A percentile compares a stretch with the other conserved stretches of the same genome.
Conservation (phyloP, 495 filamentous ascomycete species). For the Neurospora sp. region DNA sequence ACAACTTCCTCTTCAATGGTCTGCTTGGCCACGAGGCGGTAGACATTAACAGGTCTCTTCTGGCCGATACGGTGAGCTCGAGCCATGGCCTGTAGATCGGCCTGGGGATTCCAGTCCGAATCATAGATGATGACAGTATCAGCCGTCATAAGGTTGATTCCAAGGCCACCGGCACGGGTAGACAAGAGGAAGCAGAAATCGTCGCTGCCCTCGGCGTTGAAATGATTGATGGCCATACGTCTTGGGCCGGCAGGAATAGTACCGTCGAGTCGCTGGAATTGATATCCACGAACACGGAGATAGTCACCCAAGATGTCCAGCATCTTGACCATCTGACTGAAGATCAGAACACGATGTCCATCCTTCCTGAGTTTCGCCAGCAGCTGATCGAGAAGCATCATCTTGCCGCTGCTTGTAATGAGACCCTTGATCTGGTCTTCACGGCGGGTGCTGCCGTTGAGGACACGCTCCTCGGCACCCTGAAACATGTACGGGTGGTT, state of each 20-base stretch:
- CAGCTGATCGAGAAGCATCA: conserved; percentile 95
- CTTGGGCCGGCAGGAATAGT: conserved; percentile 80
- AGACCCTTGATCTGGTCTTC: conserved; percentile 84
- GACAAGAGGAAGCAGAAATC: conserved; percentile 97
- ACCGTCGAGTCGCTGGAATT: conserved; percentile 89
- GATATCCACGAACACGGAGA: conserved; percentile 75
- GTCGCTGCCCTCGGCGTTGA: conserved; percentile 85
- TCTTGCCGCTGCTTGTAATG: conserved; percentile 95
- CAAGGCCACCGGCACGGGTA: conserved; percentile 88
- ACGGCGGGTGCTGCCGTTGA: conserved; percentile 62
- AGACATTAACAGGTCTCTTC: conserved; percentile 89
- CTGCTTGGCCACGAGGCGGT: conserved; percentile 90
- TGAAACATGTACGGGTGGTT: conserved; percentile 98
- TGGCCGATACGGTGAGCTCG: conserved; percentile 96
- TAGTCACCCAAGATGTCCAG: conserved; percentile 93
- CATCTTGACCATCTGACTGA: conserved; percentile 99
- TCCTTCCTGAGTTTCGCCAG: conserved; percentile 84
- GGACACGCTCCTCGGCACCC: conserved; percentile 77
- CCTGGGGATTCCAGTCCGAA: conserved; percentile 98
- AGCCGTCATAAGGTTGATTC: conserved; percentile 97
- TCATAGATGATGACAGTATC: conserved; percentile 98
- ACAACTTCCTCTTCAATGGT: conserved; percentile 97
- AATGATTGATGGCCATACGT: conserved; percentile 91
- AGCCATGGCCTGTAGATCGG: conserved; percentile 97
- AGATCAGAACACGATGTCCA: conserved; percentile 90